These are phyloP conservation scores for Agrocybe chaxingu DNA, from an alignment of 768 basidiomycete genomes.

Conservation along the genomic window DNA sequence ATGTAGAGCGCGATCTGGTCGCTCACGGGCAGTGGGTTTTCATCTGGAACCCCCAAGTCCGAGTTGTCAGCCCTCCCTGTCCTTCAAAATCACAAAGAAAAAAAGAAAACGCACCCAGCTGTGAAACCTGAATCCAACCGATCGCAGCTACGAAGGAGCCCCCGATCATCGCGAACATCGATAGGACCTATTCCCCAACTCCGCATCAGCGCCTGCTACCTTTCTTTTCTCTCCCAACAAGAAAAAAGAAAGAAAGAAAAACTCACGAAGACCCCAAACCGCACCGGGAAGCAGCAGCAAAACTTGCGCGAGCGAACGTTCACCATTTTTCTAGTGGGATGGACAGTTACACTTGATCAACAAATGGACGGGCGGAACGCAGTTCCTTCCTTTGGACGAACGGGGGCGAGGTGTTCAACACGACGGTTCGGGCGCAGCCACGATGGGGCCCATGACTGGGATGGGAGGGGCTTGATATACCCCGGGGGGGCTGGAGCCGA, in stretches of 20 bases:
- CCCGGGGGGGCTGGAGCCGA: too few species aligned
- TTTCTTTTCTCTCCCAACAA: too few species aligned
- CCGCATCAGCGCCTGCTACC: not conserved
- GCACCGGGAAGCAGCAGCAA: conserved; percentile 65
- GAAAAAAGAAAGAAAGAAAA: not conserved
- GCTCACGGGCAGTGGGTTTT: conserved; percentile 30
- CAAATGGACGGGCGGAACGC: conserved; percentile 11
- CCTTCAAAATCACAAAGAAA: not conserved
- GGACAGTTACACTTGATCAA: conserved; percentile 3
- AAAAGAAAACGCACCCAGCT: conserved; percentile 33
- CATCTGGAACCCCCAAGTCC: conserved; percentile 15
- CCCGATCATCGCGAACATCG: conserved; percentile 41
- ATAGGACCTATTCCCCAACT: conserved; percentile 14
- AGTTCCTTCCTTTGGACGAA: conserved; percentile 13
- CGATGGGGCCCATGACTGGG: conserved; percentile 15
- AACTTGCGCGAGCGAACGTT: conserved; percentile 55
- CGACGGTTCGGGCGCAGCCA: conserved; percentile 34
- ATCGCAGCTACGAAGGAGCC: conserved; percentile 42
- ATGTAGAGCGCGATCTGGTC: conserved; percentile 42
- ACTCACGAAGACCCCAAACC: conserved; percentile 58
- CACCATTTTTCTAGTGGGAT: conserved; percentile 14
- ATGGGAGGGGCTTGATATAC: too few species aligned
- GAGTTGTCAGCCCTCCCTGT: not conserved
- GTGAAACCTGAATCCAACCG: conserved; percentile 44
- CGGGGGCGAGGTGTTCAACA: conserved; percentile 8